Conservation (phyloP, 2,329 filamentous ascomycete genomes). For the Periconia sp. region DNA sequence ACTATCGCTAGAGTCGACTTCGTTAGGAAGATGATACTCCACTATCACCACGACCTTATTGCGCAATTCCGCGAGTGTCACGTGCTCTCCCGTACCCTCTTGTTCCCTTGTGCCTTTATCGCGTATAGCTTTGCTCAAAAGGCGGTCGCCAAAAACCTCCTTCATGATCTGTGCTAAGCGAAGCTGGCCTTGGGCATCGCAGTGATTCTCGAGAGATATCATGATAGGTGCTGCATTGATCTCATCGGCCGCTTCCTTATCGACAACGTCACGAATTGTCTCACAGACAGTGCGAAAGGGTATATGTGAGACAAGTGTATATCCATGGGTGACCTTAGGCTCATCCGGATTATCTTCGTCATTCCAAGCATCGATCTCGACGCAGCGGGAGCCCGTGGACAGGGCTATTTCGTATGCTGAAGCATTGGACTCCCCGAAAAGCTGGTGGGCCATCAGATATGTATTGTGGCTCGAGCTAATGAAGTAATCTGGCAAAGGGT, state of each 20-base stretch:
- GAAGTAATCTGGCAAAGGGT: slow-evolving; percentile 72
- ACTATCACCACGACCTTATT: slow-evolving; percentile 71
- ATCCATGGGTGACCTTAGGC: slow-evolving; percentile 74
- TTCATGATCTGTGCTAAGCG: slow-evolving; percentile 70
- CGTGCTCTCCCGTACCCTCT: slow-evolving; percentile 58
- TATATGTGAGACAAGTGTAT: slow-evolving; percentile 70
- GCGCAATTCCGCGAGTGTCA: slow-evolving; percentile 64
- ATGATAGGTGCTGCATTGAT: slow-evolving; percentile 64
- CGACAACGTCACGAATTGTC: slow-evolving; percentile 67
- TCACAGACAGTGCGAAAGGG: slow-evolving; percentile 70
- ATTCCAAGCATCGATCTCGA: slow-evolving; percentile 78
- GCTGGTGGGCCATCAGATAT: slow-evolving; percentile 72
- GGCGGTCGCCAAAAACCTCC: slow-evolving; percentile 66
- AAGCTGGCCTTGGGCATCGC: slow-evolving; percentile 63
- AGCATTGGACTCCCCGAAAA: slow-evolving; percentile 68
- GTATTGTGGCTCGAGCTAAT: slow-evolving; percentile 78
- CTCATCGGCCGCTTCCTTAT: slow-evolving; percentile 60
- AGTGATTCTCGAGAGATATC: slow-evolving; percentile 73
- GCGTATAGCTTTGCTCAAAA: slow-evolving; percentile 64
- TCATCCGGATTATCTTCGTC: slow-evolving; percentile 65
- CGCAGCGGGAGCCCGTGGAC: slow-evolving; percentile 68
- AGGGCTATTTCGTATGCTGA: slow-evolving; percentile 69
- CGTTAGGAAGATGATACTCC: slow-evolving; percentile 67
- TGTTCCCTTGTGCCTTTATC: slow-evolving; percentile 64
- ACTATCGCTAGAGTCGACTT: slow-evolving; percentile 50